Base-by-base conservation (phyloP, 768 basidiomycete genomes). In the Gloeophyllum trabeum region DNA sequence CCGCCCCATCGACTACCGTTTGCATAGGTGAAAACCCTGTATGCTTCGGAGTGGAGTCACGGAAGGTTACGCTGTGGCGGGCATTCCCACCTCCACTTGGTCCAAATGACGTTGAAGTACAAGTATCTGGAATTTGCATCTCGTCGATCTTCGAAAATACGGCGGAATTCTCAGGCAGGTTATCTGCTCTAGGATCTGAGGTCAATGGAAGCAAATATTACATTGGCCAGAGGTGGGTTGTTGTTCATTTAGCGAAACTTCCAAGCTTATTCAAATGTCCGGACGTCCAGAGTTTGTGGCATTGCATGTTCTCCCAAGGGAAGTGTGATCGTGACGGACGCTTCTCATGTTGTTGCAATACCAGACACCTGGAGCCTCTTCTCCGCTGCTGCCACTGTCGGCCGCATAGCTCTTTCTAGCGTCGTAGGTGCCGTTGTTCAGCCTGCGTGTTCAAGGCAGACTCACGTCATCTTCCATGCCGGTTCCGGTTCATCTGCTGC, bases 281-380 rank as follows among this genome's bases (percentile, higher is more conserved):
- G 4, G 5, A 19, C 10, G n/a, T 32, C 3, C 24, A 46, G 45
- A 22, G 45, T 46, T n/a, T 42, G 35, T 30, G 45, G 45, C 21
- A 28, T 46, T n/a, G 35, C 43, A 6, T 28, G 30, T 20, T 13
- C 24, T 4, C 16, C 24, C 4, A 20, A 7, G 4, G 43, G 45
- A 26, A 46, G 28, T 25, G 23, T 44, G 4, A 22, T 46, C 30
- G 43, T 46, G 4, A 44, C 43, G 24, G 43, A 6, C 28, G 26
- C 13, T 14, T 36, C 12, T 32, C 16, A 16, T 16, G 16, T 32
- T 10, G 28, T 16, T 32, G 28, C 28, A 10, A 10, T 32, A 32
- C 28, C 28, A 10, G 10, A 16, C 16, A 10, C 10, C 28, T 32
- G 28, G 28, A 32, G 28, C 16, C 16, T 32, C 10, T 16, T 32